Conservation (phyloP, 2,329 filamentous ascomycete genomes). For the Blastomyces silverae region DNA sequence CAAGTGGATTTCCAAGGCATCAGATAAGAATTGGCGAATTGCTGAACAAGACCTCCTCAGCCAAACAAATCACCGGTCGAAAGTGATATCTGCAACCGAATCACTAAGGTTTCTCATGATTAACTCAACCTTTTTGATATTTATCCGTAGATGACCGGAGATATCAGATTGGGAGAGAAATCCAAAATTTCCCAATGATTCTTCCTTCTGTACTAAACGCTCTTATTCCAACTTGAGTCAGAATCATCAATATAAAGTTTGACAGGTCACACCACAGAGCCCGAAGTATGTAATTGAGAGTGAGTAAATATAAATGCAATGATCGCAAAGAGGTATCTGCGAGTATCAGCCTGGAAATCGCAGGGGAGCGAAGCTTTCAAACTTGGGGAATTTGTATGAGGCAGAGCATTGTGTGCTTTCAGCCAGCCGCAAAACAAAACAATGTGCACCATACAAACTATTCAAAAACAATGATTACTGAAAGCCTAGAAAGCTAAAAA, state of each 20-base stretch:
- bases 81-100: background rate
- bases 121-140: background rate
- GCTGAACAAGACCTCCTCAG: background rate
- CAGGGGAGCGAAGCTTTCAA: background rate
- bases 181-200: background rate
- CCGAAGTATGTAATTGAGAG: background rate
- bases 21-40: background rate
- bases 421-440: constrained; percentile 7
- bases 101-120: background rate
- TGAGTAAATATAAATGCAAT: background rate
- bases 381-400: background rate
- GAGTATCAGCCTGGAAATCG: background rate
- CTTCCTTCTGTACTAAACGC: background rate
- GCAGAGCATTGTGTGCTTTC: background rate
- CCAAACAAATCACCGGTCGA: background rate
- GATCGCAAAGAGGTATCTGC: background rate
- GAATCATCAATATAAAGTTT: constrained; percentile 7
- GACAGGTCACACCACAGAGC: constrained; percentile 11
- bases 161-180: background rate
- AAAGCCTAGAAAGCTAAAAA: background rate
- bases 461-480: background rate
- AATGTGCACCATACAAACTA: background rate
- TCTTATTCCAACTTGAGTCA: background rate
- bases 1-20: background rate
- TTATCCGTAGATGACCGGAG: background rate